A percentile compares a stretch with the other conserved stretches of the same genome.
Conservation (phyloP, 345 rosid species). For the Salix purpurea region DNA sequence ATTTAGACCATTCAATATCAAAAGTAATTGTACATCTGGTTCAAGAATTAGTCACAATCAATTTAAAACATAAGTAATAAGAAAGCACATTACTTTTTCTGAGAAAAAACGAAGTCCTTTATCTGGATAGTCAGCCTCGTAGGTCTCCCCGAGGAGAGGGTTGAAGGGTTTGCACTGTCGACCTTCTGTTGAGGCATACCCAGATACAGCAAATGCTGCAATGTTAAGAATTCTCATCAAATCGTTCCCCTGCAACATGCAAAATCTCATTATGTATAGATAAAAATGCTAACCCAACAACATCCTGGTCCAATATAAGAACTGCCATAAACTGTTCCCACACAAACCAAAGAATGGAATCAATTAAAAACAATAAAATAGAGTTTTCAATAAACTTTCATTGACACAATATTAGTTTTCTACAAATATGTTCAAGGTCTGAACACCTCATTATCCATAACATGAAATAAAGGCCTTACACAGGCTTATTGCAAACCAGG, state of each 20-base stretch:
- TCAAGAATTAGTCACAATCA: background rate
- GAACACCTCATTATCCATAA: background rate
- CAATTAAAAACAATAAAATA: background rate
- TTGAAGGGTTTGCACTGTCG: constrained; percentile 97
- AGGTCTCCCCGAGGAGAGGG: constrained; percentile 97
- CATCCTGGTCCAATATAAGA: background rate
- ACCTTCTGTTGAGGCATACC: constrained; percentile 98
- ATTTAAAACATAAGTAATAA: background rate
- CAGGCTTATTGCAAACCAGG: constrained; percentile 3
- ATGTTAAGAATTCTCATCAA: constrained; percentile 89
- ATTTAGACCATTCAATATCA: background rate
- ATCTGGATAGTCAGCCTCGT: constrained; percentile 98
- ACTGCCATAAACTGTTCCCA: background rate
- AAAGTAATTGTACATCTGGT: background rate
- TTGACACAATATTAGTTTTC: background rate
- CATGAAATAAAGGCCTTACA: background rate
- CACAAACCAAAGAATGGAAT: background rate
- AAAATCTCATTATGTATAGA: constrained; percentile 2
- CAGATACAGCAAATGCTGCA: constrained; percentile 99
- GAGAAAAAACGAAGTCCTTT: constrained; percentile 95
- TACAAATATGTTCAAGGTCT: background rate
- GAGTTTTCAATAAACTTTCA: background rate
- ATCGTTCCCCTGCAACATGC: constrained; percentile 71
- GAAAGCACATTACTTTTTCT: constrained; percentile 60
- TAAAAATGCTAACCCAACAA: background rate